Conservation (phyloP, 768 basidiomycete genomes). For the Pleurotus citrinopileatus region DNA sequence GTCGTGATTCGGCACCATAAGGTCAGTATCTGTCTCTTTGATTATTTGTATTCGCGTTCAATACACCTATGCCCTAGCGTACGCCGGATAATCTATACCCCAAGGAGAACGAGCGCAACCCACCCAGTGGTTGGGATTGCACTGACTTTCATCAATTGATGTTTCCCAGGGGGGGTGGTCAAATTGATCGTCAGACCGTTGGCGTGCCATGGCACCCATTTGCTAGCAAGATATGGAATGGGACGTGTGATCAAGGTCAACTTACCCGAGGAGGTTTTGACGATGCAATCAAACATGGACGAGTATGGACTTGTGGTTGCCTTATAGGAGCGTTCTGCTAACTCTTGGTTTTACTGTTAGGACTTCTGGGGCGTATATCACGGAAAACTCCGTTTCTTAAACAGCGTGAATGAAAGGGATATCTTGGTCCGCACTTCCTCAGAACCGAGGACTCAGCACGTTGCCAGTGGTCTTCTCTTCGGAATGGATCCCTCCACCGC, state of each 20-base stretch:
- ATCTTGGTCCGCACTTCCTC: conserved; percentile 15
- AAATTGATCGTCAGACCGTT: conserved; percentile 12
- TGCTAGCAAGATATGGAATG: conserved; percentile 14
- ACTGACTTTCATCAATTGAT: conserved; percentile 13
- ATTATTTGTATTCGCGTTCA: background rate
- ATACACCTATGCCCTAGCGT: conserved; percentile 1
- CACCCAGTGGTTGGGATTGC: conserved; percentile 15
- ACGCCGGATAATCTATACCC: conserved; percentile 17
- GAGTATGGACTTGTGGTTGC: background rate
- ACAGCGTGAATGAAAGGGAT: conserved; percentile 11
- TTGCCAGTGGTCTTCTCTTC: conserved; percentile 15
- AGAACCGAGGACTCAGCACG: conserved; percentile 13
- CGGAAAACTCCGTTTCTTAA: conserved; percentile 13
- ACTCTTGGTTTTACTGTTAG: background rate
- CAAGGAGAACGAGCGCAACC: conserved; percentile 13
- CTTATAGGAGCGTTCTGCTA: background rate
- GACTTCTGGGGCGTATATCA: conserved; percentile 18
- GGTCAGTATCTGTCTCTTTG: background rate
- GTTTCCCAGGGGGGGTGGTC: conserved; percentile 9
- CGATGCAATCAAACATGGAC: conserved; percentile 15
- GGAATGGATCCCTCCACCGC: conserved; percentile 13
- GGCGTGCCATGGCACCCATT: conserved; percentile 16
- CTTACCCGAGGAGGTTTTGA: conserved; percentile 13
- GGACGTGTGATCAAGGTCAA: conserved; percentile 16
- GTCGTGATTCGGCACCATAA: conserved; percentile 17